Evolutionary conservation across 2,329 filamentous ascomycete species (phyloP), one percentile per base, ranked within the genome.

Genomic region (Bipolaris victoriae): DNA sequence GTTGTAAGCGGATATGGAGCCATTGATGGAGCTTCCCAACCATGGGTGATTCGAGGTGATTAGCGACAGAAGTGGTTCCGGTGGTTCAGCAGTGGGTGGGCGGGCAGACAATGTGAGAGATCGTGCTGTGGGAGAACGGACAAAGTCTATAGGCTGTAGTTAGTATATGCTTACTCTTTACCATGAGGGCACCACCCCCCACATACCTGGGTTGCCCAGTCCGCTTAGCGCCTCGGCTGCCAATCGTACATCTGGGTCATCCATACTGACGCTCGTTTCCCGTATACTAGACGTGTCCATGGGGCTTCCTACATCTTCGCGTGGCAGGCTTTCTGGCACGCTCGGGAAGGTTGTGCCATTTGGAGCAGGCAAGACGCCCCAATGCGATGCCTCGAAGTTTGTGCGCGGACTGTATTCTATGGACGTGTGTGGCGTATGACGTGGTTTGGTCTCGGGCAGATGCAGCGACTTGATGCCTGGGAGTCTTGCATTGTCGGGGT

Each of bases 1-100:
- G 26, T 90, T 89, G 74, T 98, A 98, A 1, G 91, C 91, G 1
- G 90, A 92, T 7, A 94, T 85, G 0, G 92, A 94, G 50, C 89
- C 88, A 64, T 91, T 91, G 66, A 96, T 93, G 0, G 92, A 92
- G 26, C 87, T 91, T 9, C 91, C 92, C 15, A 97, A 84, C 60
- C 96, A 82, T 0, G 94, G 94, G 71, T 97, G 92, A 1, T 91
- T 91, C 2, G 91, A 93, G 0, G 92, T 96, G 20, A 98, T 84
- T 1, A 98, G 86, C 5, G 91, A 90, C 3, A 98, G 81, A 5
- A 97, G 82, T 1, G 93, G 95, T 75, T 97, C 92, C 5, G 55
- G 44, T 11, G 87, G 83, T 39, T 89, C 84, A 13, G 81, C 77
- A 1, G 81, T 58, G 15, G 68, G 52, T 41, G 76, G 58, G 77